Evolutionary conservation across 345 rosid genomes (phyloP).

Genomic region (Eutrema heterophyllum): DNA sequence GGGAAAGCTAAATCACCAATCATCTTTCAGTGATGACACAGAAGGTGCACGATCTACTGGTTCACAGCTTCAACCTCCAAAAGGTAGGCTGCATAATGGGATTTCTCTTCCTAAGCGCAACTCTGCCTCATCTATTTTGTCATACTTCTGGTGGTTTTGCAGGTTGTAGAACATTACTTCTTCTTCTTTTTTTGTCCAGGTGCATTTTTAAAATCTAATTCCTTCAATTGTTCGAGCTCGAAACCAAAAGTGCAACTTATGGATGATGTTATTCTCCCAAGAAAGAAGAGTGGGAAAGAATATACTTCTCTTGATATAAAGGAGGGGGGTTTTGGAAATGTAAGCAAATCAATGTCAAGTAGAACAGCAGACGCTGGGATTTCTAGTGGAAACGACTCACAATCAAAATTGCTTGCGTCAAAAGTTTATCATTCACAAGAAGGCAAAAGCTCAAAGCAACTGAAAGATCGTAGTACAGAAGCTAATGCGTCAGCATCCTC

Average conservation of each 20-base stretch:
- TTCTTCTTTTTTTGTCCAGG: slow-evolving; percentile 43
- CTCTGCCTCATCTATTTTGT: not conserved
- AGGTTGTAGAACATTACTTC: not conserved
- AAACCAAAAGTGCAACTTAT: slow-evolving; percentile 64
- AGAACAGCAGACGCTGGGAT: slow-evolving; percentile 46
- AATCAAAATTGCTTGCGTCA: slow-evolving; percentile 47
- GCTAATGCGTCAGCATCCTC: slow-evolving; percentile 38
- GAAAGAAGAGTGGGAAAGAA: slow-evolving; percentile 50
- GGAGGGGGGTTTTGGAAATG: slow-evolving; percentile 48
- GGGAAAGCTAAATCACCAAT: slow-evolving; percentile 43
- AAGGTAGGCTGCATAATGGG: slow-evolving; percentile 44
- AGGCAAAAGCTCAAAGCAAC: slow-evolving; percentile 50
- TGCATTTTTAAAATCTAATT: slow-evolving; percentile 64
- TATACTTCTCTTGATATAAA: slow-evolving; percentile 42
- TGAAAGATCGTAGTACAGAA: slow-evolving; percentile 45
- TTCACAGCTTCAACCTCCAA: slow-evolving; percentile 46
- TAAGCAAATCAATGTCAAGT: slow-evolving; percentile 71
- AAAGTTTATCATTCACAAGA: slow-evolving; percentile 51
- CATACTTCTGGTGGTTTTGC: slow-evolving; percentile 1
- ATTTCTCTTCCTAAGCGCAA: slow-evolving; percentile 1
- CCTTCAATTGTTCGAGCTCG: slow-evolving; percentile 51
- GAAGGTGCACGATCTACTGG: slow-evolving; percentile 46
- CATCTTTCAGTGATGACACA: slow-evolving; percentile 42
- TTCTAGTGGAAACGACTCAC: slow-evolving; percentile 49
- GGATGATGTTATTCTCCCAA: slow-evolving; percentile 56